Evolutionary conservation across 2,329 filamentous ascomycete species (phyloP).

Genomic region (Stagonosporopsis chrysanthemi): DNA sequence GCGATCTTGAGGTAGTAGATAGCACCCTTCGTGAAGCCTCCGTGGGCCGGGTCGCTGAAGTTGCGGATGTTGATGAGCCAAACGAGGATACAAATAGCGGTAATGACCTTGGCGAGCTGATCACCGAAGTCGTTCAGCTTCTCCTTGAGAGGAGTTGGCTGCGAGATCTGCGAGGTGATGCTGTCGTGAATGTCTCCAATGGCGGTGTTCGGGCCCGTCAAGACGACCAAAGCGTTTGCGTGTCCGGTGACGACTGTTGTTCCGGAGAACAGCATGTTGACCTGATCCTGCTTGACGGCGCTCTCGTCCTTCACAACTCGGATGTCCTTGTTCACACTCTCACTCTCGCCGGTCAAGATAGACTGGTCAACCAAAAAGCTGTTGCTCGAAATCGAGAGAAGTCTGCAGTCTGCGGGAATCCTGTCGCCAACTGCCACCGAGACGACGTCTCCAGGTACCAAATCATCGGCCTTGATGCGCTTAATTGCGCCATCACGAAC

Average conservation of each 20-base stretch:
- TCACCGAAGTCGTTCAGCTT: constrained; percentile 99
- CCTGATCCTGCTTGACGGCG: constrained; percentile 95
- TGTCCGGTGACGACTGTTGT: constrained; percentile 96
- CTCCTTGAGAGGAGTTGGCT: constrained; percentile 96
- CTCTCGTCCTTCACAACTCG: constrained; percentile 73
- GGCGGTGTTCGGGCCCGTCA: constrained; percentile 88
- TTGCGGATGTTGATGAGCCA: constrained; percentile 99
- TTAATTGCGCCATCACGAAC: constrained; percentile 82
- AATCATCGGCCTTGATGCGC: constrained; percentile 91
- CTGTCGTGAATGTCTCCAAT: constrained; percentile 99
- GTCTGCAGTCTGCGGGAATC: constrained; percentile 91
- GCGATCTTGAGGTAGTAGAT: constrained; percentile 99
- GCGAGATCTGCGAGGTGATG: constrained; percentile 96
- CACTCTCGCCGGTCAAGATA: constrained; percentile 95
- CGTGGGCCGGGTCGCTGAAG: constrained; percentile 93
- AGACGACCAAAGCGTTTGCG: constrained; percentile 86
- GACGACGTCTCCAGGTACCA: constrained; percentile 93
- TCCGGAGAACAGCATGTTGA: constrained; percentile 98
- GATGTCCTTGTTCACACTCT: constrained; percentile 90
- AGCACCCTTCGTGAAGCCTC: constrained; percentile 92
- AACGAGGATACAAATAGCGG: constrained; percentile 92
- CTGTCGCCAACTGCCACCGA: constrained; percentile 89
- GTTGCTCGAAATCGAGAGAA: constrained; percentile 93
- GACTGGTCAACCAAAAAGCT: constrained; percentile 97
- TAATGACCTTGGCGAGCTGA: constrained; percentile 95